phyloP scores from a whole-genome alignment of 805 yeast species.

The Zygosaccharomyces siamensis region DNA sequence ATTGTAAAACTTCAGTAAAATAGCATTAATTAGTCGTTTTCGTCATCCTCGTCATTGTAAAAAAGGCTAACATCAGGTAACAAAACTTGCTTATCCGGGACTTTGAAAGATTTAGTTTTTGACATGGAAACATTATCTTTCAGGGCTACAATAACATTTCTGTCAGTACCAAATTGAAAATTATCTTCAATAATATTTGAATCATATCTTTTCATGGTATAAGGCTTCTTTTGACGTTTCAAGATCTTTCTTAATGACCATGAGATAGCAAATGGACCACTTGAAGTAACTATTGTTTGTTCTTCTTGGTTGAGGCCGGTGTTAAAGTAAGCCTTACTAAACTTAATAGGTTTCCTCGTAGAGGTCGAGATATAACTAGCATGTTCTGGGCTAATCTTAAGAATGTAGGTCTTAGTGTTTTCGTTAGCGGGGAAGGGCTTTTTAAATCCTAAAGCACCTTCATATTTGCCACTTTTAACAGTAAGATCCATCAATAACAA shows the following conservation, averaged over 20 bases:
- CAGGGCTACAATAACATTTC: constrained; percentile 66
- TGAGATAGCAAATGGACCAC: constrained; percentile 76
- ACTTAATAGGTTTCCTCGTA: constrained; percentile 46
- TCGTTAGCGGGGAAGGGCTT: constrained; percentile 58
- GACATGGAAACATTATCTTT: constrained; percentile 75
- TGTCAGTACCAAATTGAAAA: constrained; percentile 68
- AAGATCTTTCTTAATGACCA: constrained; percentile 69
- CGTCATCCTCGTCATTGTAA: constrained; percentile 11
- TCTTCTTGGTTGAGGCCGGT: constrained; percentile 60
- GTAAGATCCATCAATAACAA: constrained; percentile 63
- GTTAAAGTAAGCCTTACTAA: constrained; percentile 75
- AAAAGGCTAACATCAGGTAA: constrained; percentile 12
- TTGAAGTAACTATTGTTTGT: constrained; percentile 66
- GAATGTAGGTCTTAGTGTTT: constrained; percentile 64
- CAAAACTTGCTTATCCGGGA: constrained; percentile 46
- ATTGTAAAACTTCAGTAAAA: neutral
- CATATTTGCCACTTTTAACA: constrained; percentile 56
- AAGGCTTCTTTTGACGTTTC: constrained; percentile 49
- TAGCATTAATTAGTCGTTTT: neutral
- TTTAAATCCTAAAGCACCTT: constrained; percentile 58
- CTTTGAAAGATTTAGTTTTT: constrained; percentile 51
- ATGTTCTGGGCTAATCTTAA: constrained; percentile 69
- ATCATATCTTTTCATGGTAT: constrained; percentile 58
- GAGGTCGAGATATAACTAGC: constrained; percentile 53
- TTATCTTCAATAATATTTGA: constrained; percentile 68